Evolutionary conservation across 306 rosid genomes (phyloP).

Genomic region (Prunus mongolica): DNA sequence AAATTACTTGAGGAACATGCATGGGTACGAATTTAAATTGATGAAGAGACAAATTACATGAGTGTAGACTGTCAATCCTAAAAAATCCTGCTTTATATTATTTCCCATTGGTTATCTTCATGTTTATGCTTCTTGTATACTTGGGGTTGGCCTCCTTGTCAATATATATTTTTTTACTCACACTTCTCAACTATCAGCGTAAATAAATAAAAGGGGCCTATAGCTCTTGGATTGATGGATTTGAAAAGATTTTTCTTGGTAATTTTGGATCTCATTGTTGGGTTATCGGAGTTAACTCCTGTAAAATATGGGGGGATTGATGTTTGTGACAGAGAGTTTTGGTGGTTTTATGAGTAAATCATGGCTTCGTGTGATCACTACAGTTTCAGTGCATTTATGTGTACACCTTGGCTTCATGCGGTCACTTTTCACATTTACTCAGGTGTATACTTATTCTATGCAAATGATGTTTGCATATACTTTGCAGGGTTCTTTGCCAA

Average conservation of each 20-base stretch:
- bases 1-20: background rate
- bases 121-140: background rate
- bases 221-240: background rate
- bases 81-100: background rate
- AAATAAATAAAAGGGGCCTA: background rate
- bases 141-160: background rate
- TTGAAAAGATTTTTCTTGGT: background rate
- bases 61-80: background rate
- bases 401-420: conserved; percentile 11
- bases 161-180: background rate
- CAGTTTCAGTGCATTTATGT: background rate
- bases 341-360: background rate
- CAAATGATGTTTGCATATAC: conserved; percentile 24
- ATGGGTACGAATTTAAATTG: background rate
- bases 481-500: conserved; percentile 93
- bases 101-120: background rate
- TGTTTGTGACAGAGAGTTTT: background rate
- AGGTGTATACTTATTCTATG: conserved; percentile 9
- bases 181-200: background rate
- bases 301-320: background rate
- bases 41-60: background rate
- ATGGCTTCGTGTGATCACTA: conserved; percentile 18
- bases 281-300: background rate
- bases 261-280: background rate
- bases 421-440: conserved; percentile 11